A percentile compares a stretch with the other conserved stretches of the same genome.
Conservation (phyloP, 352 stramenopile genomes). For the Pythium oligandrum region DNA sequence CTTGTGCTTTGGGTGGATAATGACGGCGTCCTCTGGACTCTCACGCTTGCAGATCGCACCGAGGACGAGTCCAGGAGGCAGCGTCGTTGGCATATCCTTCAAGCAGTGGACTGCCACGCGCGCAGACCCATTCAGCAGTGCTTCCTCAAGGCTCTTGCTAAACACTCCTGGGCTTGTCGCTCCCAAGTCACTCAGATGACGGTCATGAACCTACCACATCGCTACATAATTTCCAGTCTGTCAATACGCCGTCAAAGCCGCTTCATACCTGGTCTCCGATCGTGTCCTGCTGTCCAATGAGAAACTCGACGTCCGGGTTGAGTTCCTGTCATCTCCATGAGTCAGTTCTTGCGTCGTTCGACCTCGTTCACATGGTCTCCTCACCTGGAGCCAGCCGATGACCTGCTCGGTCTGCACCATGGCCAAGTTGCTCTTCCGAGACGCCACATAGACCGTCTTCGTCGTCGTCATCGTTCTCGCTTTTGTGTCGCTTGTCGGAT, state of each 20-base stretch:
- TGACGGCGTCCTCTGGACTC: conserved; percentile 73
- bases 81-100: conserved; percentile 86
- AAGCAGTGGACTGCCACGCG: conserved; percentile 86
- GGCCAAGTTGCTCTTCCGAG: conserved; percentile 83
- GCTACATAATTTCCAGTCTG: too few species aligned
- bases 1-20: conserved; percentile 87
- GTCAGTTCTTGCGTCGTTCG: neutral
- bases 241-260: too few species aligned
- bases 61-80: conserved; percentile 75
- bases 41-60: conserved; percentile 79
- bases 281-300: conserved; percentile 79
- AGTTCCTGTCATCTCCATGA: conserved; percentile 15
- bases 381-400: conserved; percentile 66
- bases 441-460: conserved; percentile 76
- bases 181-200: too few species aligned
- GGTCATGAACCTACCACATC: too few species aligned
- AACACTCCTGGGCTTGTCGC: too few species aligned
- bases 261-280: conserved; percentile 64
- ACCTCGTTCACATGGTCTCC: neutral
- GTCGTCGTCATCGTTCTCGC: conserved; percentile 16
- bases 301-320: conserved; percentile 64
- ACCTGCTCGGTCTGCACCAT: conserved; percentile 87
- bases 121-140: conserved; percentile 50
- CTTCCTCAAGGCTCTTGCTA: conserved; percentile 15
- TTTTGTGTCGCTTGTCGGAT: neutral